Percentiles rank a stretch among this genome's conserved stretches.
phyloP scores from a whole-genome alignment of 2,329 filamentous ascomycete species.

The Hymenoscyphus fructigenus region DNA sequence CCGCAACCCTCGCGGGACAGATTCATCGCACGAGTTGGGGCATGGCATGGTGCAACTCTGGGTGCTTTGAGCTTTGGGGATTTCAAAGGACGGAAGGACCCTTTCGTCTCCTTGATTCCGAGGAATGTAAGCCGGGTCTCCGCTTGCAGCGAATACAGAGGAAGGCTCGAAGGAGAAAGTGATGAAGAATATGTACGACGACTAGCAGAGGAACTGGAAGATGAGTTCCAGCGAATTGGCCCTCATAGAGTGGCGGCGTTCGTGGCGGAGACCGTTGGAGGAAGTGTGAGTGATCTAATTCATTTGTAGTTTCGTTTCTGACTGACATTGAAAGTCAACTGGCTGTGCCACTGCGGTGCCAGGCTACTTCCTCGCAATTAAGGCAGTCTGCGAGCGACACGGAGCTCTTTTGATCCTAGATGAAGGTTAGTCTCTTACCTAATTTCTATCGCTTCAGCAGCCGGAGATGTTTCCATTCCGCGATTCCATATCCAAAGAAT shows the following conservation, averaged over 20 bases:
- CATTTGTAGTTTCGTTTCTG: too few relatives aligned
- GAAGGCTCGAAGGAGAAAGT: slow-evolving; percentile 46
- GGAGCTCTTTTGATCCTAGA: slow-evolving; percentile 56
- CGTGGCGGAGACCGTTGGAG: slow-evolving; percentile 63
- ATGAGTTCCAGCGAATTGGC: slow-evolving; percentile 56
- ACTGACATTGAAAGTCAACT: too few relatives aligned
- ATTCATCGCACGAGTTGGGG: slow-evolving; percentile 58
- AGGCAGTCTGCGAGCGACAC: slow-evolving; percentile 63
- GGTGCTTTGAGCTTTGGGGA: slow-evolving; percentile 54
- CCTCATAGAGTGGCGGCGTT: slow-evolving; percentile 62
- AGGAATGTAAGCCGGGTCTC: slow-evolving; percentile 53
- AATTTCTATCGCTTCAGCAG: slow-evolving; percentile 30
- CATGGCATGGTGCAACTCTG: slow-evolving; percentile 67
- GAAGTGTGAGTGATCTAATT: too few relatives aligned
- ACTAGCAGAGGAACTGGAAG: slow-evolving; percentile 59
- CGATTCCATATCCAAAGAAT: neutral
- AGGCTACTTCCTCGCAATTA: slow-evolving; percentile 68
- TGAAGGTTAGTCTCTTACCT: neutral
- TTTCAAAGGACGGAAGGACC: slow-evolving; percentile 53
- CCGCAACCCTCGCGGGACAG: slow-evolving; percentile 39
- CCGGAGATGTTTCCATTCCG: neutral
- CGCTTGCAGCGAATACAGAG: slow-evolving; percentile 61
- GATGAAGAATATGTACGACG: slow-evolving; percentile 52
- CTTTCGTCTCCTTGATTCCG: slow-evolving; percentile 54
- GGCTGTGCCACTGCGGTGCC: slow-evolving; percentile 63